Base-by-base conservation (phyloP, 2,329 filamentous ascomycete genomes). In the Plectosphaerella plurivora region DNA sequence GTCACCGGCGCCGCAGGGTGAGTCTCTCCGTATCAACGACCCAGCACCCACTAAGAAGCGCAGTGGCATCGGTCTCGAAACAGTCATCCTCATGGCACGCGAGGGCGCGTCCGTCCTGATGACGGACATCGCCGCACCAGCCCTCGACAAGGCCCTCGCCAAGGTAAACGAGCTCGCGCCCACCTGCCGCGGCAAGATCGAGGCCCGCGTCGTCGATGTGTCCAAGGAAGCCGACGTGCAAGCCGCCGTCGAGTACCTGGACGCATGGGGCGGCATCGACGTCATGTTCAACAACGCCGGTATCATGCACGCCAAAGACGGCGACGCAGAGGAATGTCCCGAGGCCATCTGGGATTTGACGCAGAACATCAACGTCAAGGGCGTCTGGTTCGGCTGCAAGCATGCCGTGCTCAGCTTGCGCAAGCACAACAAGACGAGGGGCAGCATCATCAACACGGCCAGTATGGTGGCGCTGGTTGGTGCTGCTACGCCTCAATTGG, bases 231-330 rank as follows among this genome's bases (percentile, higher is more conserved):
- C 77, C 28, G 78, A 87, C 20, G 77, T 90, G 16, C 70, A 83
- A 58, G 77, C 78, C 15, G 77, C 83, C 57, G 74, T 90, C 25
- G 79, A 81, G 47, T 72, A 78, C 15, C 69, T 87, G 33, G 87
- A 90, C 62, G 68, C 76, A 22, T 88, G 85, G 83, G 87, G 87
- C 57, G 87, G 87, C 39, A 68, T 87, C 1, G 87, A 91, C 61
- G 77, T 90, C 62, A 84, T 90, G 61, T 90, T 90, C 79, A 91
- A 90, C 75, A 91, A 91, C 61, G 87, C 87, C 15, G 87, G 87
- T 15, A 90, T 90, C 60, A 90, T 91, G 87, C 87, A 90, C 65
- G 78, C 77, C 20, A 76, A 87, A 53, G 81, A 84, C 57, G 76
- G 73, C 4, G 78, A 84, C 63, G 86, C 87, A 16, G 73, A 89